phyloP scores from a whole-genome alignment of 2,329 filamentous ascomycete genomes.

The Rachicladosporium sp. region DNA sequence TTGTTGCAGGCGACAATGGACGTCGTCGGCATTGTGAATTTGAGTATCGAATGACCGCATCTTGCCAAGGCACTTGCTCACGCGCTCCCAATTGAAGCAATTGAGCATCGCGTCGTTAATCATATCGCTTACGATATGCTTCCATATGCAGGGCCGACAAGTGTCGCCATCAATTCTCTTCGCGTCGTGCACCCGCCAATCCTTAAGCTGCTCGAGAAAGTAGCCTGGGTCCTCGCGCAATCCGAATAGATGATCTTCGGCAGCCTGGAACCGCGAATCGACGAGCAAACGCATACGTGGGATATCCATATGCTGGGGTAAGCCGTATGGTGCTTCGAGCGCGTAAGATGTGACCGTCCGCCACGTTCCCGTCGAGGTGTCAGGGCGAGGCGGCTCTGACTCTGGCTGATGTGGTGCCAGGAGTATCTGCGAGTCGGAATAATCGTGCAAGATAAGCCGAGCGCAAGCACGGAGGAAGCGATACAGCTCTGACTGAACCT shows the following conservation, averaged over 20 bases:
- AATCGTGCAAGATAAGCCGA: conserved; percentile 40
- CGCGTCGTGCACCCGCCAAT: conserved; percentile 36
- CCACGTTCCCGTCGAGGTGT: conserved; percentile 4
- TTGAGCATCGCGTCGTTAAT: conserved; percentile 9
- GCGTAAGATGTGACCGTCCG: conserved; percentile 13
- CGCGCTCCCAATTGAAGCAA: conserved; percentile 12
- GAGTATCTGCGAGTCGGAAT: conserved; percentile 15
- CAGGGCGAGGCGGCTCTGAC: conserved; percentile 6
- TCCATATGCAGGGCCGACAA: conserved; percentile 6
- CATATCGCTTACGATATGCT: conserved; percentile 8
- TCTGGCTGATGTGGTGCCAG: conserved; percentile 9
- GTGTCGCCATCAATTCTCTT: background rate
- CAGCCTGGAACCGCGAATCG: conserved; percentile 27
- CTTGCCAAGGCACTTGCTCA: conserved; percentile 6
- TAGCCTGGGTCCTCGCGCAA: conserved; percentile 49
- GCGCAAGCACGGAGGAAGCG: conserved; percentile 40
- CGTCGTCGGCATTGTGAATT: conserved; percentile 30
- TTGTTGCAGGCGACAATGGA: conserved; percentile 24
- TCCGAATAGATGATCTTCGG: conserved; percentile 43
- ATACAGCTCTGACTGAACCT: conserved; percentile 38
- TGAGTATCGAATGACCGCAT: conserved; percentile 18
- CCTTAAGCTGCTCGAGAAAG: conserved; percentile 35
- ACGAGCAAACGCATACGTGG: conserved; percentile 33
- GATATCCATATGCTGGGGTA: conserved; percentile 37
- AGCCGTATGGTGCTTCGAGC: conserved; percentile 41